Evolutionary conservation across 169 alveolate species (phyloP).

Genomic region (Cryptosporidium ryanae): DNA sequence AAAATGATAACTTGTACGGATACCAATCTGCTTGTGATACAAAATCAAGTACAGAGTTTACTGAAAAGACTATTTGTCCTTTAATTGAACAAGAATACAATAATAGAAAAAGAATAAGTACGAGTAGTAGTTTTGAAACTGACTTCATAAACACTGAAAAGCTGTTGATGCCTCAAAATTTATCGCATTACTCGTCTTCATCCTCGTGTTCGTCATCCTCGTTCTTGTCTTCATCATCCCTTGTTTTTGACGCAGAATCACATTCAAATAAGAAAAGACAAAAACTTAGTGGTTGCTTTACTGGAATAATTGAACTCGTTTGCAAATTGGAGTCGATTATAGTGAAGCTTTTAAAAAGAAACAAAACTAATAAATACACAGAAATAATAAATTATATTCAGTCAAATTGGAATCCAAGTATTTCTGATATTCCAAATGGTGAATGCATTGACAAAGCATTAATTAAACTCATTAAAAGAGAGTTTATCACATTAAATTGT

Average conservation of each 20-base stretch:
- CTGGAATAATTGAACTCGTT: slow-evolving; percentile 37
- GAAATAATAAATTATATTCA: slow-evolving; percentile 15
- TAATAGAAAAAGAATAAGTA: background rate
- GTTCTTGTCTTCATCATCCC: slow-evolving; percentile 19
- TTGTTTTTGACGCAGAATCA: background rate
- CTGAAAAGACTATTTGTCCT: background rate
- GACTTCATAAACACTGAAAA: background rate
- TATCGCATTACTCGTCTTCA: background rate
- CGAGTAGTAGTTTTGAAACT: background rate
- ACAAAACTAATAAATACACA: background rate
- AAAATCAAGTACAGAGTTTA: too few species aligned
- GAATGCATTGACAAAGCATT: slow-evolving; percentile 28
- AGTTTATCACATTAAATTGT: slow-evolving; percentile 21
- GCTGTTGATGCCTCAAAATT: too few species aligned
- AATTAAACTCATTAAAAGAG: slow-evolving; percentile 31
- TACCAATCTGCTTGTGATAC: too few species aligned
- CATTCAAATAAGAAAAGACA: background rate
- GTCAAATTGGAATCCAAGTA: slow-evolving; percentile 1
- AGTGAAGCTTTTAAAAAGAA: slow-evolving; percentile 22
- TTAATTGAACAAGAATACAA: background rate
- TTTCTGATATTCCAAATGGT: background rate
- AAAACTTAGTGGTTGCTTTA: background rate
- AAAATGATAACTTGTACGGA: too few species aligned
- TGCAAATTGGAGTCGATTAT: slow-evolving; percentile 46
- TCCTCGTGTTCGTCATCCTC: slow-evolving; percentile 12